Percentiles rank a stretch among this genome's conserved stretches.
These are phyloP conservation scores for Chrysopogon serrulatus DNA, from an alignment of 176 grass and related monocot species.

Conservation along the genomic window DNA sequence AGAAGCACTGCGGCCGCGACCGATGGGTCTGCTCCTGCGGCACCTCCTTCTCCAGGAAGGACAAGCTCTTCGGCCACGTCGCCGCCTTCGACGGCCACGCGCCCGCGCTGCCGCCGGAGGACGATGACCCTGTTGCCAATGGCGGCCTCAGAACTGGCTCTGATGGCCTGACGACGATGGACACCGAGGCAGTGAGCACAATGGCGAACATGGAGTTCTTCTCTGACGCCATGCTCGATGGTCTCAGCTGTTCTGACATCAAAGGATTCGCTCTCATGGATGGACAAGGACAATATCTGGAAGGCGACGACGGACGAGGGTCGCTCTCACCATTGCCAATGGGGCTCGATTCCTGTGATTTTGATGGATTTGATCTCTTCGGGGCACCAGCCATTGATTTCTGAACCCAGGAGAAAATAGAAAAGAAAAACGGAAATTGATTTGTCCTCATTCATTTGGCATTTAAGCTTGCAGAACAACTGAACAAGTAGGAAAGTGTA, in stretches of 20 bases:
- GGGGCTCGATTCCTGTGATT: conserved; percentile 36
- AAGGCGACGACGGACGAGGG: conserved; percentile 27
- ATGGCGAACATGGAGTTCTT: conserved; percentile 23
- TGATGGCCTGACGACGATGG: not conserved
- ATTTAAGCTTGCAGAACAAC: not conserved
- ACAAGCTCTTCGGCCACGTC: conserved; percentile 89
- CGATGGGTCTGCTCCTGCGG: conserved; percentile 88
- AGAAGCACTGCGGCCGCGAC: conserved; percentile 88
- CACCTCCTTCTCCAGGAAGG: conserved; percentile 82
- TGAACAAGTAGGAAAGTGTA: not conserved
- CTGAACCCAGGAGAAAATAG: not conserved
- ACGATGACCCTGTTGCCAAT: not conserved
- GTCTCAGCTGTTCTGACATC: conserved; percentile 18
- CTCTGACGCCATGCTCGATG: conserved; percentile 8
- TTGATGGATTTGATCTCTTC: conserved; percentile 47
- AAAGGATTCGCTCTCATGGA: not conserved
- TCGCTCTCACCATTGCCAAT: conserved; percentile 20
- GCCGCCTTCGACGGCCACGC: conserved; percentile 79
- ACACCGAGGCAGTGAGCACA: not conserved
- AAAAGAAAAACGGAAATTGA: not conserved
- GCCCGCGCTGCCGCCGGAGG: conserved; percentile 36
- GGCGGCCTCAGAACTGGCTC: not conserved
- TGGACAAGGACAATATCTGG: not conserved
- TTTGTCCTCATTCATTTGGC: not conserved
- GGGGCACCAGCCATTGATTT: conserved; percentile 24